Evolutionary conservation across 2,329 filamentous ascomycete genomes (phyloP).

Genomic region (Westerdykella sp.): DNA sequence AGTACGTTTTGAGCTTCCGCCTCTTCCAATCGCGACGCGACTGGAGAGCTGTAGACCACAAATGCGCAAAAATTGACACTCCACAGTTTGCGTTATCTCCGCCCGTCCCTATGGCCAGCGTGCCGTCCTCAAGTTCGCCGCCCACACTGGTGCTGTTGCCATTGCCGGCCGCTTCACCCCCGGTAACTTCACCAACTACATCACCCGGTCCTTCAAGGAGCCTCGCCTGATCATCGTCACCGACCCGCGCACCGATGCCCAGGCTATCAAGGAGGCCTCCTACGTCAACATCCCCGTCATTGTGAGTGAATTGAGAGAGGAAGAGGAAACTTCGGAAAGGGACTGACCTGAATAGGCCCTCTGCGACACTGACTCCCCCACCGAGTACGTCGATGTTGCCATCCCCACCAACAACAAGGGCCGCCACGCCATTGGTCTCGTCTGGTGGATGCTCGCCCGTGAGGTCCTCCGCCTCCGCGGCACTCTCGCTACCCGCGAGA

Average conservation of each 20-base stretch:
- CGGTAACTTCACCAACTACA: conserved; percentile 99
- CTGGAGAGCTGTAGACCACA: not conserved
- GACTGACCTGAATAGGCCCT: conserved; percentile 53
- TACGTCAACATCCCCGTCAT: conserved; percentile 99
- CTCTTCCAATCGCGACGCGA: not conserved
- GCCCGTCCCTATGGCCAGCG: conserved; percentile 99
- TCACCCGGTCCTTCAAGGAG: conserved; percentile 99
- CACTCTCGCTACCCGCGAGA: conserved; percentile 91
- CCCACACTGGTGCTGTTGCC: conserved; percentile 94
- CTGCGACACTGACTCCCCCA: conserved; percentile 98
- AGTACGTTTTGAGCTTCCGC: conserved; percentile 51
- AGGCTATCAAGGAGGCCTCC: conserved; percentile 99
- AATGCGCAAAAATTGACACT: not conserved
- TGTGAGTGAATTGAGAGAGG: conserved; percentile 18
- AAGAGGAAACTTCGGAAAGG: not conserved
- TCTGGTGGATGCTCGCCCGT: conserved; percentile 99
- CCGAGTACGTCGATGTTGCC: conserved; percentile 98
- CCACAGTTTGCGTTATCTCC: conserved; percentile 72
- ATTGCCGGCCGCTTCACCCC: conserved; percentile 99
- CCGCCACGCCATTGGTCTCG: conserved; percentile 93
- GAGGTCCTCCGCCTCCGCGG: conserved; percentile 98
- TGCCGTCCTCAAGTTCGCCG: conserved; percentile 98
- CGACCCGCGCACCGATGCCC: conserved; percentile 98
- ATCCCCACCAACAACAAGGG: conserved; percentile 99
- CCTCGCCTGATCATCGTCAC: conserved; percentile 98